Base-by-base conservation (phyloP, 2,329 filamentous ascomycete genomes). In the Penicillium sp. region DNA sequence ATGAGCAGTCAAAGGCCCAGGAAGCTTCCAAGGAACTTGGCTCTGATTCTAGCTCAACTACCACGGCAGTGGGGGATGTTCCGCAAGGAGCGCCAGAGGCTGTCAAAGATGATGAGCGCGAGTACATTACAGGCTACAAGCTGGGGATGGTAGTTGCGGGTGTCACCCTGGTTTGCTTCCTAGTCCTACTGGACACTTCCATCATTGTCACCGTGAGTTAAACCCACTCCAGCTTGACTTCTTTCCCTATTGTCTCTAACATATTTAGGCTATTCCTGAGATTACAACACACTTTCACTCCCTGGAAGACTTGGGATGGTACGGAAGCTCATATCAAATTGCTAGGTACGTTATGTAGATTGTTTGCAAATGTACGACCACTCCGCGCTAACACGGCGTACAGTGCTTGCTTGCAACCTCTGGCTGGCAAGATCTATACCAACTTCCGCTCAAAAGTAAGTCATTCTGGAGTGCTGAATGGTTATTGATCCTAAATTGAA, bases 341-440 rank as follows among this genome's bases (percentile, higher is more conserved):
- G 70, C 62, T 19, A 65, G 60, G 62, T 65, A 58, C 16, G 27
- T 40, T 40, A n/a, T 3, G 33, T 60, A 6, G 55, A 60, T 11
- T 44, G 19, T 24, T 44, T 44, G 1, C 19, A 3, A 19, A 19
- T 3, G 6, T 24, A 22, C n/a, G 19, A 41, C 22, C 9, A 1
- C 19, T 7, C 2, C 11, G 49, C 36, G 13, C 31, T 58, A 44
- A 64, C 50, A 14, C 50, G 59, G 4, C 53, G 44, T 55, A 19
- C 50, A 84, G 81, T 58, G 77, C 80, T 44, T 77, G 81, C 13
- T 67, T 85, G 2, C 82, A 84, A 55, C 82, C 82, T 1, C 73
- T 85, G 16, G 77, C 80, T 0, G 84, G 83, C 1, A 84, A 81
- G 64, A 56, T 85, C 0, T 86, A 84, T 60, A 78, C 69, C 2